Evolutionary conservation across 805 yeast genomes (phyloP), one percentile per base, ranked within the genome.

Genomic region (Cyberlindnera saturnus): DNA sequence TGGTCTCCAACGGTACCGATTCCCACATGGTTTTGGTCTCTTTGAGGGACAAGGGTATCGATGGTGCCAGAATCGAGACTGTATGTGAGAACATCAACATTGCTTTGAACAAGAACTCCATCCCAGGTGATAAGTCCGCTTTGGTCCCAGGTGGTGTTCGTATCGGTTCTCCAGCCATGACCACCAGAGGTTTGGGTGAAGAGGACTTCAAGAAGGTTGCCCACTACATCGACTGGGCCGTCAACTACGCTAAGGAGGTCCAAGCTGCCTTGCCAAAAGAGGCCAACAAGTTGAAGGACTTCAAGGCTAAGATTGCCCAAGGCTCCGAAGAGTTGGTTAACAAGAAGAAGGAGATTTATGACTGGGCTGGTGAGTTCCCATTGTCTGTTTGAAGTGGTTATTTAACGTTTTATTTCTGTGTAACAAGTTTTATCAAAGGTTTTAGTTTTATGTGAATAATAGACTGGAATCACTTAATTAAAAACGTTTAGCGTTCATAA

Each of bases 121-220:
- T 91, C 52, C 98, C 99, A 50, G 97, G 97, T 63, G 99, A 91
- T 71, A 87, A 85, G 69, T 85, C 95, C 36, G 98, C 98, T 42
- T 76, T 91, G 51, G 91, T 89, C 51, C 98, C 99, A 64, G 91
- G 95, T 58, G 99, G 99, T 65, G 80, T 91, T 52, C 86, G 99
- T 73, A 84, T 91, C 49, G 99, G 99, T 62, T 86, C 99, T 40
- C 99, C 99, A 53, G 97, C 97, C 45, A 91, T 91, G 98, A 80
- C 96, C 51, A 87, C 97, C 46, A 87, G 99, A 73, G 99, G 99
- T 54, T 79, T 89, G 58, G 86, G 89, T 47, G 89, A 86, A 65
- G 82, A 72, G 47, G 97, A 93, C 63, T 93, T 91, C 67, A 75
- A 67, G 57, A 79, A 75, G 61, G 85, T 91, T 57, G 96, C 82